phyloP scores from a whole-genome alignment of 306 rosid genomes.

The Hippophae gyantsensis region DNA sequence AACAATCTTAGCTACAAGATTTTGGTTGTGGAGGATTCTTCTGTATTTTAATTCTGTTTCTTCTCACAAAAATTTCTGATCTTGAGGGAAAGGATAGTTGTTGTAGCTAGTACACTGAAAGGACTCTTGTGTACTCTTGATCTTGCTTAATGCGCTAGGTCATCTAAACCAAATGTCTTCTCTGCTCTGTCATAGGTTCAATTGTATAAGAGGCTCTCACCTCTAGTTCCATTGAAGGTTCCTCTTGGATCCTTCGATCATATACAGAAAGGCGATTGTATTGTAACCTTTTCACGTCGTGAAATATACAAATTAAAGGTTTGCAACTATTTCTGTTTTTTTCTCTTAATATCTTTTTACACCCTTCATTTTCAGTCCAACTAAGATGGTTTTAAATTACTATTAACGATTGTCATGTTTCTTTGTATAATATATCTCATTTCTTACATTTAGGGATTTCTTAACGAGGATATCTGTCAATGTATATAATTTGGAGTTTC shows the following conservation, averaged over 20 bases:
- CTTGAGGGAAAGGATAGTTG: no score
- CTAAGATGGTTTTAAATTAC: no score
- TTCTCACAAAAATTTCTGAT: no score
- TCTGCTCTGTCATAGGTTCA: conserved; percentile 44
- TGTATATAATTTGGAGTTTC: no score
- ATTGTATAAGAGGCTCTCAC: conserved; percentile 72
- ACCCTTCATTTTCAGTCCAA: neutral
- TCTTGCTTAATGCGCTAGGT: conserved; percentile 15
- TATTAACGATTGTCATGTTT: no score
- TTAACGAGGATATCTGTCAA: no score
- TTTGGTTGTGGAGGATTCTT: no score
- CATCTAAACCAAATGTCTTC: conserved; percentile 3
- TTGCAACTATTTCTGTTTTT: conserved; percentile 14
- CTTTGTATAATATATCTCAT: no score
- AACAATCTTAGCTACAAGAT: no score
- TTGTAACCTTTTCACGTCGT: conserved; percentile 76
- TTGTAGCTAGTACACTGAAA: no score
- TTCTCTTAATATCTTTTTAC: conserved; percentile 2
- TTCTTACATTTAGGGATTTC: no score
- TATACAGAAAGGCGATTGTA: conserved; percentile 69
- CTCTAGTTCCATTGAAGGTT: conserved; percentile 59
- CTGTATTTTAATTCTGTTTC: no score
- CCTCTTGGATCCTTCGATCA: conserved; percentile 76
- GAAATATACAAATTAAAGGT: conserved; percentile 68
- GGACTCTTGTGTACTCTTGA: neutral